Base-by-base conservation (phyloP, 805 yeast genomes). In the Ogataea corticis region DNA sequence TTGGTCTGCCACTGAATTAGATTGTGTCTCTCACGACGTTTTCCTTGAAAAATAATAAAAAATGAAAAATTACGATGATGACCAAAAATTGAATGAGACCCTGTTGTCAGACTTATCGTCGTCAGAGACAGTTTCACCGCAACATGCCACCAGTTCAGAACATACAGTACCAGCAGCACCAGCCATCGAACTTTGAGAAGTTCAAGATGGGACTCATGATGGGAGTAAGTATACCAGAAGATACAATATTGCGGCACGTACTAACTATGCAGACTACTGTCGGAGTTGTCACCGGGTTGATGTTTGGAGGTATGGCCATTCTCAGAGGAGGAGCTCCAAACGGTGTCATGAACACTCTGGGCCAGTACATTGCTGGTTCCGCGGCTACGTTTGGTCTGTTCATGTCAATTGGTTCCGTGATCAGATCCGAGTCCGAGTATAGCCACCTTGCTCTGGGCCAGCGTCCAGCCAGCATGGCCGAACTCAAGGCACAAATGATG, bases 201-300 rank as follows among this genome's bases (percentile, higher is more conserved):
- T 87, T 94, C 80, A 94, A 94, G 72, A 94, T 94, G 98, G 99
- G 99, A 44, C 84, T 90, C 50, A 72, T 92, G 73, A 94, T 94
- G 97, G 99, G 99, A 52, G 82, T 72, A 70, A 46, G 78, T 67
- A 51, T 45, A 4, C 27, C n/a, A 28, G 14, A 31, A 19, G 3
- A 16, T 15, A 7, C 6, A 23, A 2, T 18, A 11, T 25, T 7
- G 23, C 7, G 2, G 12, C 13, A 16, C 16, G 14, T 21, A 51
- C 62, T 53, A 57, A 58, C 59, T 11, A 23, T 15, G 29, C 15
- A 71, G 77, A 71, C 82, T 46, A 79, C 89, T 29, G 91, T 85
- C 29, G 99, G 99, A 54, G 94, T 90, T 9, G 94, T 95, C 61
- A 89, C 92, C 32, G 99, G 99, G 51, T 85, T 92, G 38, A 72